These are phyloP conservation scores for Bryum argenteum DNA, from an alignment of 225 moss, liverwort and hornwort genomes.

Conservation along the genomic window DNA sequence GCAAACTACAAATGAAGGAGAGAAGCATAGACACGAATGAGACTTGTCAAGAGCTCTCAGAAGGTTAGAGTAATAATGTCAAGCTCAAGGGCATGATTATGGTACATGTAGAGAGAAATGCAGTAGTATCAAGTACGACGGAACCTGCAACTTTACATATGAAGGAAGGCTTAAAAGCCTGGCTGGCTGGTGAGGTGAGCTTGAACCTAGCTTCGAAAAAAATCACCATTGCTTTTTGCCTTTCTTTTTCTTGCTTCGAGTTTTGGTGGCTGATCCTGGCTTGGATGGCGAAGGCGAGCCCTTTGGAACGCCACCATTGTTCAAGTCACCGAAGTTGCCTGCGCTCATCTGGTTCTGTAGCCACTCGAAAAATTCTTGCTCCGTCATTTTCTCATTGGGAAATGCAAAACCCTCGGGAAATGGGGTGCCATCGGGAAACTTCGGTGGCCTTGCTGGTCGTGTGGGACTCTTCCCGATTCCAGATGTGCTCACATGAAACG, in stretches of 20 bases:
- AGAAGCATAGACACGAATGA: too few species aligned
- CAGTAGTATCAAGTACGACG: constrained; percentile 19
- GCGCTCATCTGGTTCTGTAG: constrained; percentile 77
- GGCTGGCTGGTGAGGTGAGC: neutral
- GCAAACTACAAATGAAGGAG: too few species aligned
- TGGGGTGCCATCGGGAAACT: constrained; percentile 61
- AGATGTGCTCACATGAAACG: constrained; percentile 91
- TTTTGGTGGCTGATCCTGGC: constrained; percentile 62
- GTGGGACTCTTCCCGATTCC: constrained; percentile 74
- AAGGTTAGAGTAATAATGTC: constrained; percentile 22
- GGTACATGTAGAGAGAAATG: constrained; percentile 36
- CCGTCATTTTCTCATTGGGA: constrained; percentile 79
- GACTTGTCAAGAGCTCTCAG: neutral
- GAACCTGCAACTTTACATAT: constrained; percentile 27
- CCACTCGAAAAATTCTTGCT: constrained; percentile 91
- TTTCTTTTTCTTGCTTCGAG: constrained; percentile 87
- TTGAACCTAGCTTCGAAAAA: neutral
- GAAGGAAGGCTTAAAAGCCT: constrained; percentile 27
- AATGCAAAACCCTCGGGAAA: constrained; percentile 53
- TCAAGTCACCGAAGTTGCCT: constrained; percentile 65
- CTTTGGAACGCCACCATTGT: constrained; percentile 57
- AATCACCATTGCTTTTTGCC: constrained; percentile 92
- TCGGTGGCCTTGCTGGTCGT: constrained; percentile 56
- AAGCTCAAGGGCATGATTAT: constrained; percentile 35
- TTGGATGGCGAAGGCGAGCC: constrained; percentile 59